Percentiles rank a stretch among this genome's conserved stretches.
Evolutionary conservation across 106 monocot species (phyloP).

Genomic region (Allium fistulosum): DNA sequence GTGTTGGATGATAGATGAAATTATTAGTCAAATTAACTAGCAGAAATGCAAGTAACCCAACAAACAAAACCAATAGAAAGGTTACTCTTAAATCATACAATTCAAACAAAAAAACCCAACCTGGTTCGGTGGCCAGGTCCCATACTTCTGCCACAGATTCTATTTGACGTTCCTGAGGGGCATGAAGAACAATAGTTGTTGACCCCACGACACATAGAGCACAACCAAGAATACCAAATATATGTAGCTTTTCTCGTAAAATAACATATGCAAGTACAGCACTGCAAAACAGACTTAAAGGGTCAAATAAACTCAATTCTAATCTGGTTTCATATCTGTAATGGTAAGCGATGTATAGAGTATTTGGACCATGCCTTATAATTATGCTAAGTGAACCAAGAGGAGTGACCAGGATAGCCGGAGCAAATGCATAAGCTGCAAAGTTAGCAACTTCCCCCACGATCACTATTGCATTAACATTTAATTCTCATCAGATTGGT

Average conservation of each 20-base stretch:
- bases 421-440: slow-evolving; percentile 96
- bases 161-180: slow-evolving; percentile 84
- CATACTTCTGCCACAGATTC: slow-evolving; percentile 85
- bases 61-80: background rate
- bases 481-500: background rate
- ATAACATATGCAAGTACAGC: slow-evolving; percentile 85
- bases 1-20: no score
- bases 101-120: slow-evolving; percentile 12
- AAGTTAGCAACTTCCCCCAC: slow-evolving; percentile 94
- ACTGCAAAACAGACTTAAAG: slow-evolving; percentile 27
- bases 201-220: slow-evolving; percentile 86
- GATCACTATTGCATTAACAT: slow-evolving; percentile 51
- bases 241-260: slow-evolving; percentile 67
- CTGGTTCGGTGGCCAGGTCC: slow-evolving; percentile 94
- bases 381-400: slow-evolving; percentile 98
- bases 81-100: no score
- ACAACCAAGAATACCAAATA: slow-evolving; percentile 93
- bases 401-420: slow-evolving; percentile 91
- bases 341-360: background rate
- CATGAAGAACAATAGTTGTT: slow-evolving; percentile 88
- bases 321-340: no score
- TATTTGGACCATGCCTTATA: slow-evolving; percentile 50
- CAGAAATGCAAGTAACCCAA: background rate
- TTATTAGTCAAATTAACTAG: background rate
- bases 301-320: background rate